phyloP scores from a whole-genome alignment of 768 basidiomycete genomes.

The Scleroderma bovista region DNA sequence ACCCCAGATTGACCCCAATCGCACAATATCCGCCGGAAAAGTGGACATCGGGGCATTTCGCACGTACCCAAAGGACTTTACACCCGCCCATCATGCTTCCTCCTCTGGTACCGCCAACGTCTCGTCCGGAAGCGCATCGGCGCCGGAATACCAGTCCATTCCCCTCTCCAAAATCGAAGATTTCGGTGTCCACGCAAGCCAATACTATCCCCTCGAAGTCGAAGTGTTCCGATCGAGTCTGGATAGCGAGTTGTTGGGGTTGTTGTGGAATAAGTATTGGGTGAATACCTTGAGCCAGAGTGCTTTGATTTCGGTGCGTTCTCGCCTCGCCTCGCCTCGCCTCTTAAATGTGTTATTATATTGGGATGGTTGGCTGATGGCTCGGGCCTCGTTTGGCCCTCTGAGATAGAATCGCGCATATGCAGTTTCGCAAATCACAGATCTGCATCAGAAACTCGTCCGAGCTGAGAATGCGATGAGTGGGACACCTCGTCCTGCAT shows the following conservation, averaged over 20 bases:
- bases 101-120: no score
- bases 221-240: slow-evolving; percentile 91
- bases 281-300: slow-evolving; percentile 94
- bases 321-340: no score
- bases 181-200: slow-evolving; percentile 96
- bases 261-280: slow-evolving; percentile 99
- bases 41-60: slow-evolving; percentile 99
- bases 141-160: slow-evolving; percentile 93
- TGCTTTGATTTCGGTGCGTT: slow-evolving; percentile 82
- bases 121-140: slow-evolving; percentile 32
- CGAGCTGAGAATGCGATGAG: slow-evolving; percentile 59
- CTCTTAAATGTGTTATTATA: no score
- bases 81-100: slow-evolving; percentile 44
- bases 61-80: slow-evolving; percentile 94
- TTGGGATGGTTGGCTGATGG: no score
- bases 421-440: slow-evolving; percentile 84
- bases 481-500: slow-evolving; percentile 11
- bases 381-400: no score
- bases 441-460: slow-evolving; percentile 84
- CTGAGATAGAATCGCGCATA: slow-evolving; percentile 83
- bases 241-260: slow-evolving; percentile 80
- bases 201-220: slow-evolving; percentile 92
- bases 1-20: slow-evolving; percentile 89
- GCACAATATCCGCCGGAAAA: slow-evolving; percentile 96
- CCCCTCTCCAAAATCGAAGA: slow-evolving; percentile 97